phyloP scores from a whole-genome alignment of 1,139 yeast species.

The Petasospora fabianii region DNA sequence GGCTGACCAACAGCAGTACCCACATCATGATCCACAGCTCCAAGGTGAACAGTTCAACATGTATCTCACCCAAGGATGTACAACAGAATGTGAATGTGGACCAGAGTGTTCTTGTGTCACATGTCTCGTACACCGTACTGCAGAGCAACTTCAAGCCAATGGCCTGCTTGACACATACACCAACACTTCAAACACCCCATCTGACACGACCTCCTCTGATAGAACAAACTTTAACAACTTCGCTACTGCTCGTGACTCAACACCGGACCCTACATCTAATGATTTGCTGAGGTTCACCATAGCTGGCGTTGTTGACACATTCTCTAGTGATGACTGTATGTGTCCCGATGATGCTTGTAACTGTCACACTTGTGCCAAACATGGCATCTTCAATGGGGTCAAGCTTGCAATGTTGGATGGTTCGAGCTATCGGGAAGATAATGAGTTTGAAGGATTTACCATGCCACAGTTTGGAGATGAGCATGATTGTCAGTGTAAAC shows the following conservation, averaged over 20 bases:
- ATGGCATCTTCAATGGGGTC: constrained; percentile 24
- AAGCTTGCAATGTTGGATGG: background rate
- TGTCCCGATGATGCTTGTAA: constrained; percentile 21
- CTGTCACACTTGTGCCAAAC: constrained; percentile 23
- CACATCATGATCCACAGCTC: background rate
- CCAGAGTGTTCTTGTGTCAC: background rate
- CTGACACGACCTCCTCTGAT: background rate
- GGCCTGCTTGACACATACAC: background rate
- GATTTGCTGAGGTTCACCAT: background rate
- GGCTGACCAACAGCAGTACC: constrained; percentile 1
- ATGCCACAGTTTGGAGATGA: too few species aligned
- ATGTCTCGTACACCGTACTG: background rate
- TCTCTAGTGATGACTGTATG: constrained; percentile 17
- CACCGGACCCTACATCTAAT: background rate
- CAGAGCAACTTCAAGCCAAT: background rate
- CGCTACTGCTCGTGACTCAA: background rate
- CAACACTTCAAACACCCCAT: background rate
- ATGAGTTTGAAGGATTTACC: background rate
- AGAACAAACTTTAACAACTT: too few species aligned
- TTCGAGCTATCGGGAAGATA: constrained; percentile 3
- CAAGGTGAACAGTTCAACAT: background rate
- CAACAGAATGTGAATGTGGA: background rate
- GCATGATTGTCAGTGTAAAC: constrained; percentile 23
- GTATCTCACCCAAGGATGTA: background rate
- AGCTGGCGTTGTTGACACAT: background rate